phyloP scores from a whole-genome alignment of 495 filamentous ascomycete genomes.

The Penicillium robsamsonii region DNA sequence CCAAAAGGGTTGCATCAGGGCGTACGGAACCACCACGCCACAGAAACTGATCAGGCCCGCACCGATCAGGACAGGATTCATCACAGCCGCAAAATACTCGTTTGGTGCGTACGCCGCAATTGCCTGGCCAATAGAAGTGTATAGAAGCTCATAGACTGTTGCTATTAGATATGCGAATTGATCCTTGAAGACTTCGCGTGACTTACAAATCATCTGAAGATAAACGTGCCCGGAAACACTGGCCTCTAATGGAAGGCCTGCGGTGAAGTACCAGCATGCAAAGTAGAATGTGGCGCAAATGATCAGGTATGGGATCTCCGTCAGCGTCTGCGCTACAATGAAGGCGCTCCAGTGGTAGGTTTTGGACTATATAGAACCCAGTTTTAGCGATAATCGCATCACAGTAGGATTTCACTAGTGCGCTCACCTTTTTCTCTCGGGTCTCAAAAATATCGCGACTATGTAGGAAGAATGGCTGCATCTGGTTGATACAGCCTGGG shows the following conservation, averaged over 20 bases:
- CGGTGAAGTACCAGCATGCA: conserved; percentile 58
- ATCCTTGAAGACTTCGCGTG: too few species aligned
- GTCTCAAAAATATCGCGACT: conserved; percentile 70
- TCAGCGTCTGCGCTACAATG: conserved; percentile 46
- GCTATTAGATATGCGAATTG: conserved; percentile 2
- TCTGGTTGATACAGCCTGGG: conserved; percentile 83
- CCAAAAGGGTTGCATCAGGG: conserved; percentile 54
- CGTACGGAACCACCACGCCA: conserved; percentile 54
- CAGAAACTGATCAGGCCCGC: conserved; percentile 53
- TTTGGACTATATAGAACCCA: conserved; percentile 59
- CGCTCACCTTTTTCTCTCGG: conserved; percentile 63
- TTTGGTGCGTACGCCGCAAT: conserved; percentile 57
- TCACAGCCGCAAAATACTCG: conserved; percentile 52
- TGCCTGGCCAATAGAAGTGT: conserved; percentile 44
- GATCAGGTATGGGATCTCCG: conserved; percentile 60
- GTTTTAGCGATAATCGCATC: conserved; percentile 53
- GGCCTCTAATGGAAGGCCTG: conserved; percentile 45
- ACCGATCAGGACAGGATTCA: conserved; percentile 51
- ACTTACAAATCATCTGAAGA: conserved; percentile 48
- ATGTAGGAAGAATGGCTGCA: conserved; percentile 83
- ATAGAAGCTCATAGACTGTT: conserved; percentile 47
- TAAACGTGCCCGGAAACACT: conserved; percentile 48
- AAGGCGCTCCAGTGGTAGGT: conserved; percentile 49
- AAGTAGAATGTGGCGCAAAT: conserved; percentile 58
- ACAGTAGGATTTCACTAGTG: conserved; percentile 34